These are phyloP conservation scores for Alternaria angustiovoidea DNA, from an alignment of 2,329 filamentous ascomycete species.

Conservation along the genomic window DNA sequence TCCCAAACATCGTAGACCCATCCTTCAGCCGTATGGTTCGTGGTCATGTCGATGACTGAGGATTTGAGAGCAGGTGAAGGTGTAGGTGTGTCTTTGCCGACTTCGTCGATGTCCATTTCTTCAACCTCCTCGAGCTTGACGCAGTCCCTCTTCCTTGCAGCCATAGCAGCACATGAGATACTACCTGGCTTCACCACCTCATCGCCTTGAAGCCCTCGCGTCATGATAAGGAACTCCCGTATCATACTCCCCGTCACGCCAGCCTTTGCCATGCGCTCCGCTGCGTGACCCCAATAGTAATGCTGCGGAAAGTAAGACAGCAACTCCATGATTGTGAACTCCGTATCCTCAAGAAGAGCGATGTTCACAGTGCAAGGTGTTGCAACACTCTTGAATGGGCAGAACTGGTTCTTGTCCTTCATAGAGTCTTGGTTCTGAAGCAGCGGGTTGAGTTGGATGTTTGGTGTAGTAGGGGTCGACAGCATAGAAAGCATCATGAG, in stretches of 20 bases:
- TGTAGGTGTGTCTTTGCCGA: not conserved
- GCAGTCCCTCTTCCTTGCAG: not conserved
- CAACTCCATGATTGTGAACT: conserved; percentile 28
- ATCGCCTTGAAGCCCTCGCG: conserved; percentile 11
- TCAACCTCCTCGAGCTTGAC: not conserved
- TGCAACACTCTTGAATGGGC: conserved; percentile 24
- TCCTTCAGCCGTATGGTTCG: conserved; percentile 20
- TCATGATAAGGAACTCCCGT: conserved; percentile 6
- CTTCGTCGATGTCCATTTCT: not conserved
- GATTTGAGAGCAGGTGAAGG: not conserved
- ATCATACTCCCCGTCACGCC: not conserved
- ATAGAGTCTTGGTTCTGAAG: conserved; percentile 17
- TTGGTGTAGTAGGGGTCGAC: not conserved
- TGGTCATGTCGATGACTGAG: not conserved
- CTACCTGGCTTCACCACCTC: not conserved
- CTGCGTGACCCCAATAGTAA: conserved; percentile 24
- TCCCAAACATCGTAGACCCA: conserved; percentile 21
- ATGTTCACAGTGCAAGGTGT: conserved; percentile 24
- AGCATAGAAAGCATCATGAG: conserved; percentile 14
- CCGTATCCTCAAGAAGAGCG: conserved; percentile 16
- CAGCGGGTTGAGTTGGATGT: not conserved
- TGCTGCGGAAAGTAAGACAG: conserved; percentile 26
- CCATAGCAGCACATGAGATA: not conserved
- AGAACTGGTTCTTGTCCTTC: conserved; percentile 12
- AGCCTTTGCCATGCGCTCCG: conserved; percentile 9